A percentile compares a stretch with the other conserved stretches of the same genome.
Conservation (phyloP, 495 filamentous ascomycete genomes). For the Aspergillus diversus region DNA sequence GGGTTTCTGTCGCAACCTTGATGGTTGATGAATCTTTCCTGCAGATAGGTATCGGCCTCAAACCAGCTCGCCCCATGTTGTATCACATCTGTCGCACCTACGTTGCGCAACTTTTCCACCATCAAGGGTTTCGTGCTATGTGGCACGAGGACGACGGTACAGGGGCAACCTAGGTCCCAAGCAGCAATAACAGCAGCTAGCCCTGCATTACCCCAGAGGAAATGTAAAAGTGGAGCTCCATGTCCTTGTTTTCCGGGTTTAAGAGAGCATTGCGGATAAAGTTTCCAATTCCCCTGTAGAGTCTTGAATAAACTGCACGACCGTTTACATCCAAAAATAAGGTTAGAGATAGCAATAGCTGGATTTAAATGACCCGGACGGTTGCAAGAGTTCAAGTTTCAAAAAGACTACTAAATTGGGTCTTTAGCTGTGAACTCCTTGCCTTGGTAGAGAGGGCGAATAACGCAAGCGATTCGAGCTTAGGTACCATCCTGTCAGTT, state of each 20-base stretch:
- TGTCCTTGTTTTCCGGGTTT: conserved; percentile 34
- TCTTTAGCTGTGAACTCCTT: conserved; percentile 15
- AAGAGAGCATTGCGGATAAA: conserved; percentile 61
- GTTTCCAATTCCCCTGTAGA: conserved; percentile 71
- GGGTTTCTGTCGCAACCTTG: conserved; percentile 13
- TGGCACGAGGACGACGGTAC: conserved; percentile 83
- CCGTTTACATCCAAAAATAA: background rate
- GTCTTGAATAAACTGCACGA: conserved; percentile 1
- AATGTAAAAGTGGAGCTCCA: conserved; percentile 74
- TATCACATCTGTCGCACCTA: conserved; percentile 68
- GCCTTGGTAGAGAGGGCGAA: background rate
- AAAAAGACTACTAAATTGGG: conserved; percentile 69
- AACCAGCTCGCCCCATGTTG: conserved; percentile 74
- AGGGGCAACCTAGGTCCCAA: conserved; percentile 57
- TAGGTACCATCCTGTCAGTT: conserved; percentile 72
- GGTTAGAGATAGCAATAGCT: conserved; percentile 47
- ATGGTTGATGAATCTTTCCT: conserved; percentile 57
- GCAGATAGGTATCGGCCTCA: conserved; percentile 74
- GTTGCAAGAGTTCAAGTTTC: conserved; percentile 89
- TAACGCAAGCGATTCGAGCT: too few relatives aligned
- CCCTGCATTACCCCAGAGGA: conserved; percentile 89
- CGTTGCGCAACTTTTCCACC: conserved; percentile 67
- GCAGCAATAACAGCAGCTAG: conserved; percentile 86
- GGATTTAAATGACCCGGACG: conserved; percentile 91
- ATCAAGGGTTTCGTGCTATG: conserved; percentile 65